Percentiles rank a stretch among this genome's conserved stretches.
phyloP scores from a whole-genome alignment of 2,329 filamentous ascomycete genomes.

The Colletotrichum agaves region DNA sequence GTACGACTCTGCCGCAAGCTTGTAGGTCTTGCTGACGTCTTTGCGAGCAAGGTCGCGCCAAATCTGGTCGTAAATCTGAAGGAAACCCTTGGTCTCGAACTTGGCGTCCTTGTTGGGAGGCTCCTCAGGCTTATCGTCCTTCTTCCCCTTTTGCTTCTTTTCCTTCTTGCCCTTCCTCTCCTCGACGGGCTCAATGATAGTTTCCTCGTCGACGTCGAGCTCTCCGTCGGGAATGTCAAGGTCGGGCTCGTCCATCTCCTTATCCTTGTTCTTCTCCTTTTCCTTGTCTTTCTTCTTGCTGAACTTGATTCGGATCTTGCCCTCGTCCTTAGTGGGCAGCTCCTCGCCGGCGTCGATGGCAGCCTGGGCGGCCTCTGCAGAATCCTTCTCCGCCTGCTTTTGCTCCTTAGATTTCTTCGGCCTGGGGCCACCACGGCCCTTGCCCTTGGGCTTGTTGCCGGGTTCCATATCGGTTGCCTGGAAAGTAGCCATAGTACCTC shows the following conservation, averaged over 20 bases:
- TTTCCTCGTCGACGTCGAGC: constrained; percentile 52
- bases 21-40: constrained; percentile 91
- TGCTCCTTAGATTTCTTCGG: constrained; percentile 93
- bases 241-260: constrained; percentile 48
- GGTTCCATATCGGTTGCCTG: constrained; percentile 71
- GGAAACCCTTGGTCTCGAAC: constrained; percentile 91
- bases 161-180: constrained; percentile 61
- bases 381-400: constrained; percentile 83
- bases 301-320: constrained; percentile 72
- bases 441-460: constrained; percentile 58
- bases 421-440: constrained; percentile 70
- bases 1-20: constrained; percentile 87
- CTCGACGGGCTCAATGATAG: constrained; percentile 48
- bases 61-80: constrained; percentile 97
- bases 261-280: constrained; percentile 54
- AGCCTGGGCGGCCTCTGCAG: constrained; percentile 88
- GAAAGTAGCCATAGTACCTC: constrained; percentile 87
- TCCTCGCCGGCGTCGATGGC: constrained; percentile 84
- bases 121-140: constrained; percentile 58
- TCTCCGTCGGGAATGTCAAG: constrained; percentile 49
- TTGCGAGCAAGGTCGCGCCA: constrained; percentile 95
- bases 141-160: constrained; percentile 55
- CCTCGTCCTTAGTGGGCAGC: constrained; percentile 69
- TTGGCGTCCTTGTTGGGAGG: constrained; percentile 67
- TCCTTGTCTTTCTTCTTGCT: constrained; percentile 61